Percentiles rank a stretch among this genome's conserved stretches.
Conservation (phyloP, 2,329 filamentous ascomycete genomes). For the Phaeosphaeriaceae sp. region DNA sequence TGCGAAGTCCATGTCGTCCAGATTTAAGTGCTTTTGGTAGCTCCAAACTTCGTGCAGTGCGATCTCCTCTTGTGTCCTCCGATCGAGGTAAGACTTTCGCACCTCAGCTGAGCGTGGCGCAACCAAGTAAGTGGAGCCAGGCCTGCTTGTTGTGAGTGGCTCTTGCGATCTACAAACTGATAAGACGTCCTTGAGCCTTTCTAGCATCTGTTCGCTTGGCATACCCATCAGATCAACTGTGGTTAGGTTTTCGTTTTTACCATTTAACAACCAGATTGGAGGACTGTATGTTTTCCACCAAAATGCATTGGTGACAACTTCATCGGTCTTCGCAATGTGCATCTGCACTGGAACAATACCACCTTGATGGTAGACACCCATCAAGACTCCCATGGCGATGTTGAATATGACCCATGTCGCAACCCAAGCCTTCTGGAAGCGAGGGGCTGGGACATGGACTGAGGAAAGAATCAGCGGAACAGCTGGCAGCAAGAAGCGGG, state of each 20-base stretch:
- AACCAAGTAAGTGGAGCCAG: conserved; percentile 65
- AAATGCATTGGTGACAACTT: conserved; percentile 68
- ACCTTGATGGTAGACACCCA: conserved; percentile 84
- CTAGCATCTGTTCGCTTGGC: conserved; percentile 65
- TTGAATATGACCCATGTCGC: conserved; percentile 74
- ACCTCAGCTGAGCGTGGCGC: conserved; percentile 75
- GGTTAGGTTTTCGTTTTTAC: conserved; percentile 73
- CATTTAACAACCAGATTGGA: conserved; percentile 79
- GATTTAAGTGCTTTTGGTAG: conserved; percentile 71
- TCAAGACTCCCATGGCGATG: conserved; percentile 68
- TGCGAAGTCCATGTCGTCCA: conserved; percentile 81
- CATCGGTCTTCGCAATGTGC: conserved; percentile 72
- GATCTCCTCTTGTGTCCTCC: conserved; percentile 51
- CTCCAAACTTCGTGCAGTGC: conserved; percentile 74
- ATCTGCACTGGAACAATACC: conserved; percentile 78
- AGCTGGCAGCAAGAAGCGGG: conserved; percentile 76
- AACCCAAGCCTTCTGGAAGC: conserved; percentile 57
- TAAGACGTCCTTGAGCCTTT: conserved; percentile 64
- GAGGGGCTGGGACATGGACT: conserved; percentile 68
- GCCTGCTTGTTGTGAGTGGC: conserved; percentile 53
- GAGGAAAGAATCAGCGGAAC: conserved; percentile 80
- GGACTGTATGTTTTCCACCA: conserved; percentile 91
- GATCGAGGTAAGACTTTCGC: conserved; percentile 62
- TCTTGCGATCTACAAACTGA: conserved; percentile 50
- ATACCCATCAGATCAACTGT: conserved; percentile 79